These are phyloP conservation scores for Tagetes erecta DNA, from an alignment of 129 eudicot genomes.

Conservation along the genomic window DNA sequence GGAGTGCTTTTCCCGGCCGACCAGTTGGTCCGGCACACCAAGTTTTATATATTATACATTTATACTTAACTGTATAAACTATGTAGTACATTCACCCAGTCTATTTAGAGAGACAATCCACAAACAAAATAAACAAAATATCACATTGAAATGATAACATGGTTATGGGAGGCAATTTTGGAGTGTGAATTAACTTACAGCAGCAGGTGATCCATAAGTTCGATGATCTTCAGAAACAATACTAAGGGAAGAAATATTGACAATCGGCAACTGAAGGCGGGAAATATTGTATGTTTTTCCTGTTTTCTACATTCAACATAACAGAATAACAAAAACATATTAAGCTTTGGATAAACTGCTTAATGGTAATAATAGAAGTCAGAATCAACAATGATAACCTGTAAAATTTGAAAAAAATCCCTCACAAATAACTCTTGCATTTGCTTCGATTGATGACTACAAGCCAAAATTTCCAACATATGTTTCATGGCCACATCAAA, in stretches of 20 bases:
- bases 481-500: slow-evolving; percentile 87
- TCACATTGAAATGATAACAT: slow-evolving; percentile 2
- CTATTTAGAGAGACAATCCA: slow-evolving; percentile 15
- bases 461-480: slow-evolving; percentile 79
- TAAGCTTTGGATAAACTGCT: slow-evolving; percentile 17
- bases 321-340: slow-evolving; percentile 18
- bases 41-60: background rate
- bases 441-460: slow-evolving; percentile 84
- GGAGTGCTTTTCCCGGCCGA: no score
- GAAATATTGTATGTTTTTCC: slow-evolving; percentile 79
- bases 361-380: background rate
- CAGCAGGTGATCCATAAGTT: slow-evolving; percentile 80
- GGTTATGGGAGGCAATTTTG: background rate
- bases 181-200: slow-evolving; percentile 57
- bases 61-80: background rate
- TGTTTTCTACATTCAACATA: slow-evolving; percentile 53
- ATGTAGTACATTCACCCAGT: slow-evolving; percentile 11
- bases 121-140: slow-evolving; percentile 14
- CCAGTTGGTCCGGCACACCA: background rate
- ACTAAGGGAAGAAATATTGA: slow-evolving; percentile 59
- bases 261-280: slow-evolving; percentile 82
- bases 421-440: slow-evolving; percentile 83
- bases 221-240: slow-evolving; percentile 95
- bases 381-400: slow-evolving; percentile 47
- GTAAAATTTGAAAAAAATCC: slow-evolving; percentile 73